Base-by-base conservation (phyloP, 805 yeast species). In the Pichia sporocuriosa region DNA sequence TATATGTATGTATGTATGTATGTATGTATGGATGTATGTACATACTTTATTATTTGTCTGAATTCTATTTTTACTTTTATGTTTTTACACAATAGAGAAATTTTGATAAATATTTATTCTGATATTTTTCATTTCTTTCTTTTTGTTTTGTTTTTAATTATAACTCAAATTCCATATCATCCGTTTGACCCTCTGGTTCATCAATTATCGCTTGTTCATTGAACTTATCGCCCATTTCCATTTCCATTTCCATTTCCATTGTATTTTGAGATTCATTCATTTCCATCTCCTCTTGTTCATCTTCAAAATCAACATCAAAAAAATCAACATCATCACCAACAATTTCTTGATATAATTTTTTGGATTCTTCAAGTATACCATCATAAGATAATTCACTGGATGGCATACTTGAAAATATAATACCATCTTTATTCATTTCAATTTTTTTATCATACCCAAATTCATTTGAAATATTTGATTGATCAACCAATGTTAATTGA, bases 241-340 rank as follows among this genome's bases (percentile, higher is more conserved):
- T 34, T 15, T 29, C 24, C 29, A 38, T 13, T 22, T 15, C 13
- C 20, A 21, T n/a, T n/a, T 12, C 15, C 19, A 15, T 15, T 12
- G 29, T 35, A 13, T 24, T 35, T 15, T 25, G 21, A 13, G n/a
- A 21, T 16, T 37, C 30, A 23, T 27, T 37, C 37, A 43, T 34
- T 19, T 28, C 41, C 37, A 4, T 33, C 36, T 68, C 70, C 27
- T 79, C 89, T 33, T 84, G 95, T 17, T 88, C 96, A 59, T 90
- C 97, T 62, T 90, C 97, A 57, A 90, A 90, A 62, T 90, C 97
- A 32, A 90, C 85, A 60, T 87, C 96, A 58, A 90, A 90, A 66
- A 93, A 93, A 63, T 90, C 97, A 54, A 90, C 97, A 58, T 84
- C 93, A 2, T 95, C 76, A 9, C 97, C 97, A 10, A 93, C 94